A percentile compares a stretch with the other conserved stretches of the same genome.
These are phyloP conservation scores for Ormosia emarginata DNA, from an alignment of 306 rosid genomes.

Conservation along the genomic window DNA sequence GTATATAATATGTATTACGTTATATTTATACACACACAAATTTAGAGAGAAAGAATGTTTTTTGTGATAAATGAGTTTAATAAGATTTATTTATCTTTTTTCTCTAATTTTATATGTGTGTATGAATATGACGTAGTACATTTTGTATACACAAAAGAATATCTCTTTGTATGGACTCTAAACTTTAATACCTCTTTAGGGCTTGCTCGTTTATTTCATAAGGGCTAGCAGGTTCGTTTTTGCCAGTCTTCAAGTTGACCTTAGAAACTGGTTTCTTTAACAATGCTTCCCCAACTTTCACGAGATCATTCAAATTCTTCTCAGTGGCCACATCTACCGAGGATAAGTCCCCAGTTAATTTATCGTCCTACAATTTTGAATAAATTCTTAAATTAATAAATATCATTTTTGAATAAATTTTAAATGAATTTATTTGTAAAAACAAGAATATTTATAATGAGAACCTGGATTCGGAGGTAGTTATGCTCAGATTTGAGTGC, in stretches of 20 bases:
- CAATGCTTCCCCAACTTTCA: conserved; percentile 43
- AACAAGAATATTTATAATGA: background rate
- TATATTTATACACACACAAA: no score
- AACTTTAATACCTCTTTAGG: conserved; percentile 37
- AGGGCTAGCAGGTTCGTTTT: conserved; percentile 2
- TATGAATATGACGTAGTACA: no score
- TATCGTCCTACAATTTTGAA: conserved; percentile 46
- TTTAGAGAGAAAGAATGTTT: no score
- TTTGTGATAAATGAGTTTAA: no score
- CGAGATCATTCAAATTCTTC: conserved; percentile 46
- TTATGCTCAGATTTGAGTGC: conserved; percentile 41
- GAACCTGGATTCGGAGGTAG: conserved; percentile 62
- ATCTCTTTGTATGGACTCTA: background rate
- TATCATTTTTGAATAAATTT: no score
- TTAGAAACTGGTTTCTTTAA: conserved; percentile 51
- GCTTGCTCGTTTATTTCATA: conserved; percentile 49
- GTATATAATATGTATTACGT: no score
- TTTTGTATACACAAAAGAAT: no score
- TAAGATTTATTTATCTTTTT: no score
- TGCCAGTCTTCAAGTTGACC: conserved; percentile 50
- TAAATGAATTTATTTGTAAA: no score
- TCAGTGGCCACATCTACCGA: conserved; percentile 58
- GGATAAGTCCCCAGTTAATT: conserved; percentile 28
- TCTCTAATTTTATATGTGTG: no score
- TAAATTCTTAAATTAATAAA: no score